Evolutionary conservation across 2,329 filamentous ascomycete genomes (phyloP).

Genomic region (Epichloe aotearoae): DNA sequence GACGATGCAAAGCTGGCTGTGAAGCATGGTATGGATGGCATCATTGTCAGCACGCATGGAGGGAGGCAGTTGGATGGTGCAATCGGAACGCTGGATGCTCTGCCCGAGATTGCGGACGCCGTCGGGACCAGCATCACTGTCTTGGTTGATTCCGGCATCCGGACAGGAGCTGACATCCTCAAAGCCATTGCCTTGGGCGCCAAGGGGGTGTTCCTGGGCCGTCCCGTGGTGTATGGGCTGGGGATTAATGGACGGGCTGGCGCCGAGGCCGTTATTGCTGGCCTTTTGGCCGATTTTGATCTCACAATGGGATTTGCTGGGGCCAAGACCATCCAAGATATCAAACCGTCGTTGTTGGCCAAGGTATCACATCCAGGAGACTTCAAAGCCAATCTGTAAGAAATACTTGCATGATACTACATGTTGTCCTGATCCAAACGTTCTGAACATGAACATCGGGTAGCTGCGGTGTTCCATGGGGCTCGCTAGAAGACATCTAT

Average conservation of each 20-base stretch:
- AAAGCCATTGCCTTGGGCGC: conserved; percentile 29
- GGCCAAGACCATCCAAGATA: conserved; percentile 27
- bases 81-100: conserved; percentile 40
- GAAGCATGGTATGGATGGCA: conserved; percentile 23
- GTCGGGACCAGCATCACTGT: conserved; percentile 45
- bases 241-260: conserved; percentile 27
- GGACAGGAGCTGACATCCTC: conserved; percentile 26
- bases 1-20: conserved; percentile 26
- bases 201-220: conserved; percentile 28
- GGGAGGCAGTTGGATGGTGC: conserved; percentile 28
- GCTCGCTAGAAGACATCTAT: not conserved
- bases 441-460: too few species aligned
- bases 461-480: not conserved
- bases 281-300: conserved; percentile 30
- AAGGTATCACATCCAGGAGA: conserved; percentile 21
- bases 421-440: too few species aligned
- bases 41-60: conserved; percentile 30
- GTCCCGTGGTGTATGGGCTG: conserved; percentile 25
- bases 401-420: too few species aligned
- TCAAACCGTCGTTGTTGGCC: conserved; percentile 22
- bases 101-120: conserved; percentile 31
- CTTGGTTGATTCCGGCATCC: conserved; percentile 32
- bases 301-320: conserved; percentile 42
- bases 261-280: conserved; percentile 39
- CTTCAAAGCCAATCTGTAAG: conserved; percentile 17